Conservation (phyloP, 1,284 basidiomycete species). For the Chalciporus sp. region DNA sequence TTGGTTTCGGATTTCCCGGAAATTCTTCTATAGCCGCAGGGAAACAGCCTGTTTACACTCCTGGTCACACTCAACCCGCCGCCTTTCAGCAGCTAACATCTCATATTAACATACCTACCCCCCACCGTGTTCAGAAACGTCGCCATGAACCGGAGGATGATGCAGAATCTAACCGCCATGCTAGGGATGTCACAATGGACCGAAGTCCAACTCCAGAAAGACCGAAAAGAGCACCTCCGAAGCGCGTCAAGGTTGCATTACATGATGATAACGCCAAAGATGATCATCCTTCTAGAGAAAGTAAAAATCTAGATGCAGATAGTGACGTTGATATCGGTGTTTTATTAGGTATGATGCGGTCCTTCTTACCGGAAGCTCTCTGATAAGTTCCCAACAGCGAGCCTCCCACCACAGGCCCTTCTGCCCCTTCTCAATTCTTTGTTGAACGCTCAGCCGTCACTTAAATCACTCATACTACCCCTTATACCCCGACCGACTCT, state of each 20-base stretch:
- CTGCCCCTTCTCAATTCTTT: slow-evolving; percentile 71
- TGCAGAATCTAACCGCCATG: slow-evolving; percentile 39
- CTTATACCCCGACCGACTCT: slow-evolving; percentile 79
- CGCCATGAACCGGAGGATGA: slow-evolving; percentile 64
- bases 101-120: slow-evolving; percentile 39
- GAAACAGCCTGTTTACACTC: slow-evolving; percentile 37
- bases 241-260: slow-evolving; percentile 57
- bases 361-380: slow-evolving; percentile 6
- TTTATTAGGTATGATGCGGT: slow-evolving; percentile 59
- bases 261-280: slow-evolving; percentile 43
- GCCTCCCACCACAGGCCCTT: slow-evolving; percentile 70
- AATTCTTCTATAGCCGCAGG: slow-evolving; percentile 40
- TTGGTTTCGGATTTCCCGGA: slow-evolving; percentile 65
- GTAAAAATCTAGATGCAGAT: slow-evolving; percentile 39
- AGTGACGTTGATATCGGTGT: slow-evolving; percentile 77
- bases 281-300: slow-evolving; percentile 45
- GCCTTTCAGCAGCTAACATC: slow-evolving; percentile 56
- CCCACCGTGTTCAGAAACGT: slow-evolving; percentile 56
- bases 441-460: slow-evolving; percentile 60
- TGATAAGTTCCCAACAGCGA: slow-evolving; percentile 48
- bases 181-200: slow-evolving; percentile 72
- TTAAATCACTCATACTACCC: slow-evolving; percentile 68
- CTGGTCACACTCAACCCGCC: slow-evolving; percentile 43
- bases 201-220: slow-evolving; percentile 79
- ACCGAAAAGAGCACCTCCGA: slow-evolving; percentile 64